Percentiles rank a stretch among this genome's conserved stretches.
Evolutionary conservation across 495 filamentous ascomycete species (phyloP).

Genomic region (Penicillium maclennaniae): DNA sequence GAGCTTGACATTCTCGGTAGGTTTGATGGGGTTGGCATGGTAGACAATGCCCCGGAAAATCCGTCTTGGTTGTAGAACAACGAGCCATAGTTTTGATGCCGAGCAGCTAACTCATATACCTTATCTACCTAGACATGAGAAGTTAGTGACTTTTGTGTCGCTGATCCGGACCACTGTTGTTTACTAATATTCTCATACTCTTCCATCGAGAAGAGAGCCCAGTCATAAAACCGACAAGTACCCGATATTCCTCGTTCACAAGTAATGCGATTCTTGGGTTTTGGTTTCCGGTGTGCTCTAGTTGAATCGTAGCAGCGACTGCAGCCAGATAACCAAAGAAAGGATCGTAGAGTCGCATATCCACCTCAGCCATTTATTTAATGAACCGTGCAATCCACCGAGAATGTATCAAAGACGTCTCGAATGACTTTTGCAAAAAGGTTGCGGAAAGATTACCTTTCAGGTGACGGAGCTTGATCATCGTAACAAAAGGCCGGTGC

Average conservation of each 20-base stretch:
- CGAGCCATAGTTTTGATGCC: slow-evolving; percentile 26
- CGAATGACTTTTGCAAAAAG: slow-evolving; percentile 31
- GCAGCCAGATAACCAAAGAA: slow-evolving; percentile 29
- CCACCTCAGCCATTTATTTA: slow-evolving; percentile 24
- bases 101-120: slow-evolving; percentile 22
- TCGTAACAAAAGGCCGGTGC: slow-evolving; percentile 30
- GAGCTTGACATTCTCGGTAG: slow-evolving; percentile 25
- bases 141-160: not conserved
- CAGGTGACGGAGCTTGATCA: slow-evolving; percentile 29
- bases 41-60: slow-evolving; percentile 22
- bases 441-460: slow-evolving; percentile 26
- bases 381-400: slow-evolving; percentile 29
- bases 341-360: slow-evolving; percentile 19
- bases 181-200: slow-evolving; percentile 25
- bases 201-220: slow-evolving; percentile 21
- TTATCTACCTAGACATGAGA: slow-evolving; percentile 10
- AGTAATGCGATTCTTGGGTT: slow-evolving; percentile 25
- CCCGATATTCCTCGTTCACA: slow-evolving; percentile 24
- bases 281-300: slow-evolving; percentile 27
- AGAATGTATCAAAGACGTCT: slow-evolving; percentile 28
- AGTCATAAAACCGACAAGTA: slow-evolving; percentile 23
- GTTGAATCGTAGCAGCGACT: slow-evolving; percentile 29
- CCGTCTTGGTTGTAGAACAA: slow-evolving; percentile 30
- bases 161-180: not conserved
- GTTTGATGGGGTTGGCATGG: slow-evolving; percentile 27